A percentile compares a stretch with the other conserved stretches of the same genome.
Evolutionary conservation across 1,139 yeast genomes (phyloP).

Genomic region (Pichia inconspicua): DNA sequence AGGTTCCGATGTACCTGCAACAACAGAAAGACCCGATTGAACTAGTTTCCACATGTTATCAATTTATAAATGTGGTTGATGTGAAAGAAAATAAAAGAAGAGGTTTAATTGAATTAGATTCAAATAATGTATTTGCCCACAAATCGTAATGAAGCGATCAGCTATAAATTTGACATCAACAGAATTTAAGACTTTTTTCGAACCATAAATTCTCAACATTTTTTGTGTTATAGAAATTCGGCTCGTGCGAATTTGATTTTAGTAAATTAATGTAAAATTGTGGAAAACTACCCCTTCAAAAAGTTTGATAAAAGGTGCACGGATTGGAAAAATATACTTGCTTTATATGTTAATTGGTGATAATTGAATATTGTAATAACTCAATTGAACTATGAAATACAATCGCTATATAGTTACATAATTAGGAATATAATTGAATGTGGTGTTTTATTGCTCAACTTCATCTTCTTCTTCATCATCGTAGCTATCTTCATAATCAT

Average conservation of each 20-base stretch:
- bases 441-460: background rate
- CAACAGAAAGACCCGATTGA: conserved; percentile 63
- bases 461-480: conserved; percentile 6
- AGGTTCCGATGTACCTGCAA: conserved; percentile 96
- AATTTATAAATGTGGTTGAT: background rate
- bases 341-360: too few relatives aligned
- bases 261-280: too few relatives aligned
- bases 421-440: background rate
- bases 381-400: background rate
- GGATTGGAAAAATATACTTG: too few relatives aligned
- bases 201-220: too few relatives aligned
- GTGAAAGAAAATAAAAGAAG: background rate
- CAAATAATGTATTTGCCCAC: background rate
- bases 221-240: too few relatives aligned
- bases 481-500: conserved; percentile 2
- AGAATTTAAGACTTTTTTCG: too few relatives aligned
- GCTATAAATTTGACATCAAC: too few relatives aligned
- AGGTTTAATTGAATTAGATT: background rate
- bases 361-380: too few relatives aligned
- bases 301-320: too few relatives aligned
- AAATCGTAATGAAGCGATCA: background rate
- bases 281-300: too few relatives aligned
- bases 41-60: conserved; percentile 27
- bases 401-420: background rate
- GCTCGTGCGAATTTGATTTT: too few relatives aligned